Conservation (phyloP, 2,329 filamentous ascomycete genomes). For the Seiridium unicorne region DNA sequence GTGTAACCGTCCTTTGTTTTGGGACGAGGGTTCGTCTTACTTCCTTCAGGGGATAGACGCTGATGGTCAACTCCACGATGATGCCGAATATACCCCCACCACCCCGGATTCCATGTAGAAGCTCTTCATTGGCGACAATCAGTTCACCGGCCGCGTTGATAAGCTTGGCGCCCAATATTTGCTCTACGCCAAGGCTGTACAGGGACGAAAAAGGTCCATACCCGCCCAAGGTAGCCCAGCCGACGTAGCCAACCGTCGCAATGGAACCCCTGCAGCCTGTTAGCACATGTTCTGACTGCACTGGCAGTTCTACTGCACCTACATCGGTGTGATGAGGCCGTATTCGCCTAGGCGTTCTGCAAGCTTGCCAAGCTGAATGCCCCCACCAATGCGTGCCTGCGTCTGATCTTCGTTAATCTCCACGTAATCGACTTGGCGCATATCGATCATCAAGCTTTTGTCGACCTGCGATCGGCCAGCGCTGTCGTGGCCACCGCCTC, state of each 20-base stretch:
- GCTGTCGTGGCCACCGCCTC: not conserved
- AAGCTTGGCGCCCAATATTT: constrained; percentile 34
- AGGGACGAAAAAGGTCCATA: constrained; percentile 28
- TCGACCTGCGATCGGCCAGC: not conserved
- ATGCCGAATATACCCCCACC: constrained; percentile 37
- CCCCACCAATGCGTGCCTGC: not conserved
- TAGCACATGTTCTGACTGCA: no score
- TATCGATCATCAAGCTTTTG: not conserved
- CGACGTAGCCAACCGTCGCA: constrained; percentile 28
- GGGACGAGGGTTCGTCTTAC: constrained; percentile 10
- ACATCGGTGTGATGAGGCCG: not conserved
- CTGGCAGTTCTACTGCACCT: no score
- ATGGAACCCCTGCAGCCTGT: constrained; percentile 17
- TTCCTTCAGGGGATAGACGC: constrained; percentile 31
- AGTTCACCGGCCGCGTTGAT: constrained; percentile 34
- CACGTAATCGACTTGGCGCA: not conserved
- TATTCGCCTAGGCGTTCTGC: not conserved
- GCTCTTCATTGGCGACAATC: constrained; percentile 32
- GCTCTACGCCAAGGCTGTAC: constrained; percentile 34
- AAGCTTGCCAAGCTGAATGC: not conserved
- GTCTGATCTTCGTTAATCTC: not conserved
- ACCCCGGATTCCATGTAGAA: constrained; percentile 37
- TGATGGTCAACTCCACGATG: constrained; percentile 37
- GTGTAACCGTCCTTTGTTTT: not conserved
- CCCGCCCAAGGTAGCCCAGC: constrained; percentile 33